Base-by-base conservation (phyloP, 2,329 filamentous ascomycete species). In the Capronia epimyces region DNA sequence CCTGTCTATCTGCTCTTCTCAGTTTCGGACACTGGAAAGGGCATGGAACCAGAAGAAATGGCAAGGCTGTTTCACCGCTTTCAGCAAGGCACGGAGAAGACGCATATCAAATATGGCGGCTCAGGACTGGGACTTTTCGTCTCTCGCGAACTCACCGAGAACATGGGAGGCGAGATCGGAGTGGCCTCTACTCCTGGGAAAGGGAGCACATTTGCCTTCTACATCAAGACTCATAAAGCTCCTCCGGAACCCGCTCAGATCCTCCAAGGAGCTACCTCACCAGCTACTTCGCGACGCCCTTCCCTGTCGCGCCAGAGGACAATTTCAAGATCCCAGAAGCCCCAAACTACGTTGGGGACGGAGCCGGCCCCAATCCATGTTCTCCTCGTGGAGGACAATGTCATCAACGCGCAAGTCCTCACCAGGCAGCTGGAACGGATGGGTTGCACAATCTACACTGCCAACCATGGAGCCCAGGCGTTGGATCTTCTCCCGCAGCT, bases 91-190 rank as follows among this genome's bases (percentile, higher is more conserved):
- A 87, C 80, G 13, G 83, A 84, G 1, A 80, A 80, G 45, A 89
- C 86, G 0, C 86, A 89, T 58, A 81, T 88, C 12, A 81, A 88
- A 61, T 89, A 90, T 58, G 87, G 87, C 15, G 87, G 87, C 0
- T 87, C 83, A 0, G 87, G 87, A 0, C 75, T 91, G 1, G 87
- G 87, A 0, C 72, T 91, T 0, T 90, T 89, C 66, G 89, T 91
- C 57, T 86, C 82, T 29, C 78, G 86, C 16, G 80, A 87, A 48
- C 74, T 91, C 12, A 87, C 85, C 0, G 87, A 91, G 63, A 71
- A 89, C 10, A 86, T 89, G 64, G 85, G 86, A 13, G 87, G 87
- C 2, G 82, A 87, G 55, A 89, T 91, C 37, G 86, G 86, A 1
- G 83, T 90, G 0, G 71, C 72, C 15, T 77, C 75, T 2, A 71